A percentile compares a stretch with the other conserved stretches of the same genome.
Evolutionary conservation across 371 early-diverging fungal genomes (phyloP).

Genomic region (Mortierella sp.): DNA sequence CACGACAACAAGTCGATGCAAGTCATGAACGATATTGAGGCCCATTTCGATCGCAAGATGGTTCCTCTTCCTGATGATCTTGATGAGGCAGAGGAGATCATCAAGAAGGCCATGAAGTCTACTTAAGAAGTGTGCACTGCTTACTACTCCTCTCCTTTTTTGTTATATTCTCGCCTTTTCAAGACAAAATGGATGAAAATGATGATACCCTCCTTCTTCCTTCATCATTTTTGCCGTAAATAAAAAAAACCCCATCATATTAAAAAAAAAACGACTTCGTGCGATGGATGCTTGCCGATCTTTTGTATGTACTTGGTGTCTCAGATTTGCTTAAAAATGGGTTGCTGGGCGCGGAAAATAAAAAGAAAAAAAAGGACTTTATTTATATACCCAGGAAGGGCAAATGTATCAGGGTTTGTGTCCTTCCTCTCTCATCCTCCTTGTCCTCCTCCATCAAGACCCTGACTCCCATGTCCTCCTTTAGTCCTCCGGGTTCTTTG

Average conservation of each 20-base stretch:
- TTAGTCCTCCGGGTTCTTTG: background rate
- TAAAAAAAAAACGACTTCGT: too few species aligned
- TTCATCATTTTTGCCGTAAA: background rate
- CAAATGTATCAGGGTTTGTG: too few species aligned
- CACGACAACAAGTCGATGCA: constrained; percentile 78
- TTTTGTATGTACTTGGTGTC: too few species aligned
- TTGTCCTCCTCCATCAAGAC: background rate
- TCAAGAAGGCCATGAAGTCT: constrained; percentile 79
- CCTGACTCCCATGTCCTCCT: background rate
- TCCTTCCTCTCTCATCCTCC: too few species aligned
- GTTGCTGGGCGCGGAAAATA: too few species aligned
- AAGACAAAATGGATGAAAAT: background rate
- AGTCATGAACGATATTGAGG: constrained; percentile 84
- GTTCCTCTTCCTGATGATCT: constrained; percentile 82
- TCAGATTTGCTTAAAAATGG: too few species aligned
- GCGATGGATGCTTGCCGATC: too few species aligned
- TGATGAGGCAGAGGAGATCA: constrained; percentile 81
- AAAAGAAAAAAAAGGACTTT: too few species aligned
- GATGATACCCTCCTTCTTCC: background rate
- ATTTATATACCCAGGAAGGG: too few species aligned
- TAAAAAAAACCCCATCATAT: too few species aligned
- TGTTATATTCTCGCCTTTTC: background rate
- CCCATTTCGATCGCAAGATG: constrained; percentile 83
- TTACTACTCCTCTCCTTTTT: too few species aligned
- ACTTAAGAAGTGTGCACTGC: background rate